Evolutionary conservation across 257 asterid species (phyloP).

Genomic region (Rehmannia glutinosa): DNA sequence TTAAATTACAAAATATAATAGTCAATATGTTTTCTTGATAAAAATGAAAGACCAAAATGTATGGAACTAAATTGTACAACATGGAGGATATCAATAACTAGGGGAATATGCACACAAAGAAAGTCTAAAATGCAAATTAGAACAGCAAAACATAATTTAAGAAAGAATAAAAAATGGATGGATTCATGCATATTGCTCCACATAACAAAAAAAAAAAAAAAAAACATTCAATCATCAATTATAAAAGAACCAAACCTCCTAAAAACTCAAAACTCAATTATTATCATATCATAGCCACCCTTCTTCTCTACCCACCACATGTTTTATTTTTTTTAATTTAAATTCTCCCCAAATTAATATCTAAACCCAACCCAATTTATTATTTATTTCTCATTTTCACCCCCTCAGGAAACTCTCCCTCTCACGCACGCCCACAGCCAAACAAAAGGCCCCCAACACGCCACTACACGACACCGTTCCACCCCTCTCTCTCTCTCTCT

Average conservation of each 20-base stretch:
- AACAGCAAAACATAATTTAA: no score
- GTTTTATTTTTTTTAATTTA: background rate
- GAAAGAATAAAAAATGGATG: background rate
- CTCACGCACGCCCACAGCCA: slow-evolving; percentile 9
- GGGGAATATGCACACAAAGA: no score
- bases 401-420: background rate
- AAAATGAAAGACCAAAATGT: no score
- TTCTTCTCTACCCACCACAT: background rate
- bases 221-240: background rate
- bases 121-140: no score
- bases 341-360: background rate
- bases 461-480: slow-evolving; percentile 28
- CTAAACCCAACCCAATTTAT: slow-evolving; percentile 1
- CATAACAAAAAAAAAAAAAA: background rate
- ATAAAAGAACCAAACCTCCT: background rate
- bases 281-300: background rate
- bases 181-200: background rate
- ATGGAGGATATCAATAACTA: no score
- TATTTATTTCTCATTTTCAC: background rate
- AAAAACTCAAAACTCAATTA: background rate
- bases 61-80: no score
- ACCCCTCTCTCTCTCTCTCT: slow-evolving; percentile 11
- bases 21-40: no score
- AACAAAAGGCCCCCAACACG: slow-evolving; percentile 22
- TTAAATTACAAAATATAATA: no score